phyloP scores from a whole-genome alignment of 805 yeast genomes.

The Saccharomycopsis sp. region DNA sequence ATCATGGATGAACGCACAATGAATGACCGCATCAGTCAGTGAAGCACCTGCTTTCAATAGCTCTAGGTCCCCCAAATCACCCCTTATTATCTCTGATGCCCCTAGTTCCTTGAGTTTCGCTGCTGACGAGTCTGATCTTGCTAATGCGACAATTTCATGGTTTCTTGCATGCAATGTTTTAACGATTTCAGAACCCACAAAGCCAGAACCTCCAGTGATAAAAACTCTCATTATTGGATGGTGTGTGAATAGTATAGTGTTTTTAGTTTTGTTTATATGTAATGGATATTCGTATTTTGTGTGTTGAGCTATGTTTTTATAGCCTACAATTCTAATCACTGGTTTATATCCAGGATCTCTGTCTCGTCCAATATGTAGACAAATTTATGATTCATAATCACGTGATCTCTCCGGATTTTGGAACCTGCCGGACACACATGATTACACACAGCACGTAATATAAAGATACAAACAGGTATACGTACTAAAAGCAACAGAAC shows the following conservation, averaged over 20 bases:
- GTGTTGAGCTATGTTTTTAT: too few relatives aligned
- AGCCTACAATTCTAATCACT: too few relatives aligned
- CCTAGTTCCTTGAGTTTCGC: conserved; percentile 26
- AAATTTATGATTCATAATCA: background rate
- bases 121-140: conserved; percentile 30
- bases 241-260: too few relatives aligned
- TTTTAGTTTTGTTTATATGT: too few relatives aligned
- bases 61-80: conserved; percentile 28
- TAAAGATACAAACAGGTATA: too few relatives aligned
- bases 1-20: conserved; percentile 33
- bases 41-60: conserved; percentile 26
- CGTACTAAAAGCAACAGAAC: background rate
- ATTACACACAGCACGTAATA: too few relatives aligned
- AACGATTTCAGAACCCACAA: conserved; percentile 27
- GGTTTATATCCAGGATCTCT: too few relatives aligned
- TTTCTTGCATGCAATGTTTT: conserved; percentile 24
- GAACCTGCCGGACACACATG: too few relatives aligned
- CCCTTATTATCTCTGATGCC: conserved; percentile 21
- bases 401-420: background rate
- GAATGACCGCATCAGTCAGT: conserved; percentile 33
- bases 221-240: conserved; percentile 20
- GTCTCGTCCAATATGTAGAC: too few relatives aligned
- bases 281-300: too few relatives aligned
- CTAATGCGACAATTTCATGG: conserved; percentile 29
- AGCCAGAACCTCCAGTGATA: conserved; percentile 34